Percentiles rank a stretch among this genome's conserved stretches.
Conservation (phyloP, 2,329 filamentous ascomycete genomes). For the Xylariomycetidae sp. region DNA sequence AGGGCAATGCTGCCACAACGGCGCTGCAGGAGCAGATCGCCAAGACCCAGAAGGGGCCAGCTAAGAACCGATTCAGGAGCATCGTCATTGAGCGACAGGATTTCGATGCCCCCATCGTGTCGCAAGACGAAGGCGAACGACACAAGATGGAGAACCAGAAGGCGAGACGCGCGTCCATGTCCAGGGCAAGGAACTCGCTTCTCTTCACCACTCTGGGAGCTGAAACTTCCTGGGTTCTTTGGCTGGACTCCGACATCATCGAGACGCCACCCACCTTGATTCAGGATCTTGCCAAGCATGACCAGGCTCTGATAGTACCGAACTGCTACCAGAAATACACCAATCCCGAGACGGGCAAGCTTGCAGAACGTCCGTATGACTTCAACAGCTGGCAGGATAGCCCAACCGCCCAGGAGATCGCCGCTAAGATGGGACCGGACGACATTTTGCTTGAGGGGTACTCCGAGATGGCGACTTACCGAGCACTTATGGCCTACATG, state of each 20-base stretch:
- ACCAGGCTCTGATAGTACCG: slow-evolving; percentile 87
- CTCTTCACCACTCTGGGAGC: slow-evolving; percentile 93
- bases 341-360: slow-evolving; percentile 61
- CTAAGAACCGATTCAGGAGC: slow-evolving; percentile 80
- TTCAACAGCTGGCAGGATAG: slow-evolving; percentile 98
- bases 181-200: slow-evolving; percentile 85
- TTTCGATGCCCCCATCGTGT: slow-evolving; percentile 73
- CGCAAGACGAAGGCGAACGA: slow-evolving; percentile 80
- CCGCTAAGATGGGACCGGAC: slow-evolving; percentile 74
- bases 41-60: slow-evolving; percentile 76
- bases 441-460: slow-evolving; percentile 95
- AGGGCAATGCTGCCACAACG: slow-evolving; percentile 80
- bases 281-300: slow-evolving; percentile 80
- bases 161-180: slow-evolving; percentile 79
- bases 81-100: slow-evolving; percentile 94
- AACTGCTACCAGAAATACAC: slow-evolving; percentile 91
- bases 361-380: slow-evolving; percentile 81
- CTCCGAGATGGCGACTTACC: slow-evolving; percentile 84
- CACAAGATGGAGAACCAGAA: slow-evolving; percentile 93
- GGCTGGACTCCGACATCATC: slow-evolving; percentile 88
- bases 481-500: slow-evolving; percentile 86
- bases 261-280: slow-evolving; percentile 82
- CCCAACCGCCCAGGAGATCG: slow-evolving; percentile 68
- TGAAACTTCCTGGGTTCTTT: slow-evolving; percentile 89
- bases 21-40: slow-evolving; percentile 79